Percentiles rank a stretch among this genome's conserved stretches.
Evolutionary conservation across 441 rosid genomes (phyloP).

Genomic region (Viola pubescens): DNA sequence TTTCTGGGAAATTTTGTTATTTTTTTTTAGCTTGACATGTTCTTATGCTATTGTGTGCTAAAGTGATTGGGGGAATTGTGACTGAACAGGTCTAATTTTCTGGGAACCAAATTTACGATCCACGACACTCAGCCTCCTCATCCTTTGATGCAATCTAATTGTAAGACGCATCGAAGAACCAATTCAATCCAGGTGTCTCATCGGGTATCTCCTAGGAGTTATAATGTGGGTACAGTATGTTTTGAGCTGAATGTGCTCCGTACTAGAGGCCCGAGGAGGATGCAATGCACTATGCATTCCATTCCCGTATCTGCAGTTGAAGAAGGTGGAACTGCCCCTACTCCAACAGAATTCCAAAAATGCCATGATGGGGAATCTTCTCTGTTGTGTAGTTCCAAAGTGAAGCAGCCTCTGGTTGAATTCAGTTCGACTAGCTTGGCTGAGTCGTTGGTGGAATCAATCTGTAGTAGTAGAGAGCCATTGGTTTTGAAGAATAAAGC

Average conservation of each 20-base stretch:
- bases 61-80: conserved; percentile 18
- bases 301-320: conserved; percentile 64
- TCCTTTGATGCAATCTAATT: conserved; percentile 25
- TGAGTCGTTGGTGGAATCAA: conserved; percentile 20
- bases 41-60: neutral
- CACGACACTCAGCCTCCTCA: conserved; percentile 53
- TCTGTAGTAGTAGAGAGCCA: conserved; percentile 26
- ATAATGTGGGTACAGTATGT: conserved; percentile 45
- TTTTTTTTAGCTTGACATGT: conserved; percentile 5
- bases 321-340: conserved; percentile 55
- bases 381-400: conserved; percentile 23
- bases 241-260: conserved; percentile 81
- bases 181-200: conserved; percentile 42
- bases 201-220: conserved; percentile 28
- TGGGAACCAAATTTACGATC: conserved; percentile 81
- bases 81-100: conserved; percentile 69
- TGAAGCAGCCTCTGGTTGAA: conserved; percentile 31
- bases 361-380: conserved; percentile 16
- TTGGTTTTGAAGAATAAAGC: conserved; percentile 73
- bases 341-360: conserved; percentile 39
- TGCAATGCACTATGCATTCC: conserved; percentile 62
- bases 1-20: neutral
- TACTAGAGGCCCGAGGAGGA: conserved; percentile 89
- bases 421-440: conserved; percentile 32
- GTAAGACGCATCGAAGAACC: conserved; percentile 26